These are phyloP conservation scores for Cladosporium oxysporum DNA, from an alignment of 2,329 filamentous ascomycete genomes.

Conservation along the genomic window DNA sequence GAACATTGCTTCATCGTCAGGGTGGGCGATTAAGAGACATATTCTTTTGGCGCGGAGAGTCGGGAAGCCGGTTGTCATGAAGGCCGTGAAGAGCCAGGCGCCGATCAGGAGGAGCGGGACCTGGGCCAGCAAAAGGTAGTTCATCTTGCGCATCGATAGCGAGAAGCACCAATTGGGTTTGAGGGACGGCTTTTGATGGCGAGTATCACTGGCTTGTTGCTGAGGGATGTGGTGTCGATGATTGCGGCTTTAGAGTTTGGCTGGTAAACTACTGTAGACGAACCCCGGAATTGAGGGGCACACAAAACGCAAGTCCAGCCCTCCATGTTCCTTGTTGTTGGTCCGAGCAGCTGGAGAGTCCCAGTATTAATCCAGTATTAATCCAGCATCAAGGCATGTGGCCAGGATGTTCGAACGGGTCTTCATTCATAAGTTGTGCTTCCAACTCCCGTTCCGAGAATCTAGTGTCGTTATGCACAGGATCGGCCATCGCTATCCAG, in stretches of 20 bases:
- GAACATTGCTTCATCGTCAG: slow-evolving; percentile 99
- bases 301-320: not conserved
- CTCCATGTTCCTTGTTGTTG: not conserved
- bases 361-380: no score
- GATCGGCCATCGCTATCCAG: not conserved
- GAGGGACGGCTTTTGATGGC: not conserved
- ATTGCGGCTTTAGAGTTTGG: not conserved
- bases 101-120: slow-evolving; percentile 45
- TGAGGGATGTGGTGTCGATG: not conserved
- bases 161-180: not conserved
- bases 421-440: not conserved
- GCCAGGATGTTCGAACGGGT: not conserved
- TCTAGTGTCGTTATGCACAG: not conserved
- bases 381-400: not conserved
- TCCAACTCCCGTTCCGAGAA: not conserved
- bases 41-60: slow-evolving; percentile 79
- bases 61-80: slow-evolving; percentile 57
- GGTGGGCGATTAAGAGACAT: slow-evolving; percentile 90
- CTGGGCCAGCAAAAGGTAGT: slow-evolving; percentile 41
- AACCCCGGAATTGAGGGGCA: not conserved
- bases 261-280: not conserved
- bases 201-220: not conserved
- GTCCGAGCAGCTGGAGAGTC: not conserved
- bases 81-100: slow-evolving; percentile 51
- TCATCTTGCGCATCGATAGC: slow-evolving; percentile 38